Base-by-base conservation (phyloP, 2,329 filamentous ascomycete species). In the Ophiocordyceps sinensis region DNA sequence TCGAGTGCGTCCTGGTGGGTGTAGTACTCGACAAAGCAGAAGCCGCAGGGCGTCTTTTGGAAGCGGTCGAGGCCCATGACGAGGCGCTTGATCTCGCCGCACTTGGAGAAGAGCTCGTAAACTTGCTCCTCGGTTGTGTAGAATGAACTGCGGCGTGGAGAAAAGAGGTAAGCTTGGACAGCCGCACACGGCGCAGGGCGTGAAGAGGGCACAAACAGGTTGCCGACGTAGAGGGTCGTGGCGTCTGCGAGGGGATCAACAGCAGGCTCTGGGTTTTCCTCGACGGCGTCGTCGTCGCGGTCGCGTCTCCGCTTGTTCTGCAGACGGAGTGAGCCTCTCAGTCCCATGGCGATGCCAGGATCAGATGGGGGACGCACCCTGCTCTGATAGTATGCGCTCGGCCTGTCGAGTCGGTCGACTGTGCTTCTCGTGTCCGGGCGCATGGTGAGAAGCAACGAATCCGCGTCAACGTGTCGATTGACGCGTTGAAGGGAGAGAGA, bases 11-110 rank as follows among this genome's bases (percentile, higher is more conserved):
- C 91, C 58, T 94, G 82, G 61, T 96, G 91, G 28, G 82, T 95
- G 68, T 95, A 96, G 67, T 98, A 98, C 65, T 98, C 91, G 55
- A 98, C 91, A 58, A 98, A 98, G 71, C 91, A 98, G 71, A 98
- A 98, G 34, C 91, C 91, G 63, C 91, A 98, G 1, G 91, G 91
- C 1, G 91, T 98, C 69, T 98, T 98, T 63, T 83, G 84, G 70
- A 91, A 94, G 43, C 91, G 82, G 60, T 98, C 91, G 40, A 98
- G 77, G 39, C 91, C 91, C 91, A 98, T 98, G 49, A 98, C 78
- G 38, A 98, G 77, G 26, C 91, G 85, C 67, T 98, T 98, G 65
- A 98, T 94, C 68, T 96, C 91, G 54, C 91, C 91, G 63, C 87
- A 89, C 71, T 94, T 94, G 44, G 82, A 79, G 62, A 95, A 95